These are phyloP conservation scores for Penstemon eatonii DNA, from an alignment of 257 asterid genomes.

Conservation along the genomic window DNA sequence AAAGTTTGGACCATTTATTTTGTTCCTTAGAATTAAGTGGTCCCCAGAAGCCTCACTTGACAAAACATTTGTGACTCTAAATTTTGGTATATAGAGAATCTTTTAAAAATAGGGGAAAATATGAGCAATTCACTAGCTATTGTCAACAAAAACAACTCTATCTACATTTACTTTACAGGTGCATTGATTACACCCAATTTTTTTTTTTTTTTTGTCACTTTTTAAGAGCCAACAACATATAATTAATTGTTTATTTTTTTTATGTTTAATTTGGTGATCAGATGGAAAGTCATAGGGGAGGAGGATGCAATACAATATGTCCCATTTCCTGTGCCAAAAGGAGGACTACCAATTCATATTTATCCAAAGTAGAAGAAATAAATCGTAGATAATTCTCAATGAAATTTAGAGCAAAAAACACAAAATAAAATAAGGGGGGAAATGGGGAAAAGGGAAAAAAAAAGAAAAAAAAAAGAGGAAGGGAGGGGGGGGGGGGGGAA, in stretches of 20 bases:
- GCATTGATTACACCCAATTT: constrained; percentile 28
- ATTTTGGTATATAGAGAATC: neutral
- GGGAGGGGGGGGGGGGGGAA: neutral
- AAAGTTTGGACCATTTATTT: constrained; percentile 27
- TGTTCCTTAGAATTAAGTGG: constrained; percentile 25
- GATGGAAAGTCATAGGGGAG: constrained; percentile 61
- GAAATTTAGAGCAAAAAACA: neutral
- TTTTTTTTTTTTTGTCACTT: no score
- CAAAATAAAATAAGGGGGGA: neutral
- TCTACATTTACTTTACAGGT: constrained; percentile 28
- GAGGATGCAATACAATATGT: constrained; percentile 59
- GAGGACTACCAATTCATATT: constrained; percentile 56
- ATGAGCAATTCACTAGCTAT: neutral
- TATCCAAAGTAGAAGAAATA: neutral
- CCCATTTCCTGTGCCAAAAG: constrained; percentile 69
- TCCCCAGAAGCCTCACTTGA: constrained; percentile 20
- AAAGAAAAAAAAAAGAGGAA: neutral
- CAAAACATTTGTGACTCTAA: neutral
- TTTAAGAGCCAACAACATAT: no score
- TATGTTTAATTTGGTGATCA: constrained; percentile 20
- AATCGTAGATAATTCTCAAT: neutral
- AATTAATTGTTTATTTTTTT: neutral
- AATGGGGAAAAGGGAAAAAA: no score
- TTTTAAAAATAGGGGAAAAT: neutral
- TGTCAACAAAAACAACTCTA: constrained; percentile 5